Conservation (phyloP, 108 stramenopile species). For the Fragilaria radians region DNA sequence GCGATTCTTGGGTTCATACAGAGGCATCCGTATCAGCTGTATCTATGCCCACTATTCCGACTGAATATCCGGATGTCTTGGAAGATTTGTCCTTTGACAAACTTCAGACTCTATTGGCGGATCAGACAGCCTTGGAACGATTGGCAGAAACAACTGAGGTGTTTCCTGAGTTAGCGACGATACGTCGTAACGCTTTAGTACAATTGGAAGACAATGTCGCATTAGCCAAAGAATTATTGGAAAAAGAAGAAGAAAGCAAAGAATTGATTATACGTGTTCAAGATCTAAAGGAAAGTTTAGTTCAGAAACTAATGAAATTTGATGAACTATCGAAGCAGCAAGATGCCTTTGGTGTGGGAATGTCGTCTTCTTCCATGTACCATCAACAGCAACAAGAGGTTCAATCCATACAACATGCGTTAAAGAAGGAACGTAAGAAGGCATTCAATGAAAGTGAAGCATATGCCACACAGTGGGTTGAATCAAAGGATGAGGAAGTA, state of each 20-base stretch:
- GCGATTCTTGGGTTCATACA: constrained; percentile 11
- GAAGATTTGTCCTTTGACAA: constrained; percentile 39
- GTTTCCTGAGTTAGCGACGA: constrained; percentile 25
- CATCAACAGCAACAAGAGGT: constrained; percentile 52
- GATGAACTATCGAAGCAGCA: constrained; percentile 40
- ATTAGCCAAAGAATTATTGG: constrained; percentile 39
- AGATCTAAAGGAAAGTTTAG: constrained; percentile 30
- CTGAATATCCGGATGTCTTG: constrained; percentile 39
- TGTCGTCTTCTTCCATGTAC: too few relatives aligned
- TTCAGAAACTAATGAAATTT: constrained; percentile 38
- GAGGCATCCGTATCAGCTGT: constrained; percentile 19
- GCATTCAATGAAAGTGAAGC: constrained; percentile 57
- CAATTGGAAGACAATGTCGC: constrained; percentile 40
- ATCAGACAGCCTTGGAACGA: constrained; percentile 39
- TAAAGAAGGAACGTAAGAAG: constrained; percentile 51
- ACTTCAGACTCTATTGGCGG: constrained; percentile 36
- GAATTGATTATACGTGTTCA: constrained; percentile 22
- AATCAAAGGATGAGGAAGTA: constrained; percentile 33
- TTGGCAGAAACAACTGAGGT: constrained; percentile 41
- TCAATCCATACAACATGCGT: constrained; percentile 22
- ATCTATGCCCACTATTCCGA: constrained; percentile 52
- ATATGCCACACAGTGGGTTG: constrained; percentile 67
- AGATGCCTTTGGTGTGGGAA: constrained; percentile 28
- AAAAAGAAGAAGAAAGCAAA: constrained; percentile 31
- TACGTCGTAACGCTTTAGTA: constrained; percentile 25